phyloP scores from a whole-genome alignment of 2,329 filamentous ascomycete species.

The Fonsecaea monophora region DNA sequence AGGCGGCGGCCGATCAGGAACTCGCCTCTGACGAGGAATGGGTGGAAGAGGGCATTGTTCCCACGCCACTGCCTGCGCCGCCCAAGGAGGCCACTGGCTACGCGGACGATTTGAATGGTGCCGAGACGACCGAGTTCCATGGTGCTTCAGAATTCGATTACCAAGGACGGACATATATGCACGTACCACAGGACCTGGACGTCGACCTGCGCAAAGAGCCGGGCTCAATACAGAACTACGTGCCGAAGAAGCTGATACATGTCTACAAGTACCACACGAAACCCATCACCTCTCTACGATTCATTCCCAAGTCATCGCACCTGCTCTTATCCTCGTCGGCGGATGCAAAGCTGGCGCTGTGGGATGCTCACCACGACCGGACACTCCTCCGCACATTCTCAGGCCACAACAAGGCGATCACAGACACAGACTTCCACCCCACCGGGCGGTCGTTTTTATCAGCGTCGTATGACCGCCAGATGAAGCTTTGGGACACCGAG shows the following conservation, averaged over 20 bases:
- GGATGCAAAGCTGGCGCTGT: constrained; percentile 89
- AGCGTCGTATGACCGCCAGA: constrained; percentile 90
- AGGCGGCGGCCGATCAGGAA: constrained; percentile 72
- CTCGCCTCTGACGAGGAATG: constrained; percentile 81
- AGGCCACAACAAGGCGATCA: constrained; percentile 87
- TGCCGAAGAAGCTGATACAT: constrained; percentile 92
- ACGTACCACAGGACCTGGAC: constrained; percentile 88
- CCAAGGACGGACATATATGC: constrained; percentile 96
- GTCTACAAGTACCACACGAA: constrained; percentile 87
- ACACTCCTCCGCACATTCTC: constrained; percentile 90
- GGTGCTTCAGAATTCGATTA: constrained; percentile 86
- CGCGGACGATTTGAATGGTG: constrained; percentile 64
- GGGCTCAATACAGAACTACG: constrained; percentile 84
- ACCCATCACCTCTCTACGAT: constrained; percentile 84
- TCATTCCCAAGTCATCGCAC: constrained; percentile 88
- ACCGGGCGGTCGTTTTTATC: constrained; percentile 86
- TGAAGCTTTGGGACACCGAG: constrained; percentile 98
- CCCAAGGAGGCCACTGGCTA: constrained; percentile 60
- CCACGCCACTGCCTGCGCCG: constrained; percentile 57
- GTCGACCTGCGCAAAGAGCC: constrained; percentile 82
- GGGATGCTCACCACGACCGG: constrained; percentile 89
- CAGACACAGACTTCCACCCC: constrained; percentile 85
- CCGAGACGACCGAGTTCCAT: constrained; percentile 87
- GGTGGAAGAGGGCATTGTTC: constrained; percentile 73
- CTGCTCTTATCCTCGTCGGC: constrained; percentile 87